Base-by-base conservation (phyloP, 495 filamentous ascomycete species). In the Bryoglossum gracile region DNA sequence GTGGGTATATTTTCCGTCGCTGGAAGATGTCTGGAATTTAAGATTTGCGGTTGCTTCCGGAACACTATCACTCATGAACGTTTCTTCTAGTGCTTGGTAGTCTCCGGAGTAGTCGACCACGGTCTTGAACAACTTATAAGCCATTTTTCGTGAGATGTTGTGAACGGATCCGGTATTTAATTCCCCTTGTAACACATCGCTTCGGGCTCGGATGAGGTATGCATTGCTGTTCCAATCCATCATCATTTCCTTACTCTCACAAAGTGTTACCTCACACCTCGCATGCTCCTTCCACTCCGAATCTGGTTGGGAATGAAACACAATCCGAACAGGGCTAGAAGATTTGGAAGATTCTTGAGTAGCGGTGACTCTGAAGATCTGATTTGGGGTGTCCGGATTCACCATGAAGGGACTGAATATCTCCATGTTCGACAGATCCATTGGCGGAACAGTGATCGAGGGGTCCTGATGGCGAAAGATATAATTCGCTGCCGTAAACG, bases 1-100 rank as follows among this genome's bases (percentile, higher is more conserved):
- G 26, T 30, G 26, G 13, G 6, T 6, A 13, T 6, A 30, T 13
- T 30, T 30, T 13, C 26, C 26, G 13, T 30, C 26, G 5, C 26
- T 13, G 5, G 26, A 30, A 5, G 26, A 30, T 6, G 26, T 30
- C 26, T 30, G 26, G 13, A 30, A 30, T 13, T 30, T 30, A 13
- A 92, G 76, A 30, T 73, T 65, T 33, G 80, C 80, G 24, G 80
- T 84, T 26, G 84, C 83, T 59, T 90, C 86, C 35, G 78, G 78
- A n/a, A 78, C 69, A 1, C 69, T 66, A 60, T 77, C 82, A 60
- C 87, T 77, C 13, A 91, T 73, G 40, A 86, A 79, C 36, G 89
- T 80, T 48, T 88, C 82, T 41, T 83, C 73, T 67, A 89, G 81
- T 19, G 80, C 83, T 49, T 75, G 71, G 64, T 84, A 90, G 17